A percentile compares a stretch with the other conserved stretches of the same genome.
phyloP scores from a whole-genome alignment of 257 asterid genomes.

The Rehmannia glutinosa region DNA sequence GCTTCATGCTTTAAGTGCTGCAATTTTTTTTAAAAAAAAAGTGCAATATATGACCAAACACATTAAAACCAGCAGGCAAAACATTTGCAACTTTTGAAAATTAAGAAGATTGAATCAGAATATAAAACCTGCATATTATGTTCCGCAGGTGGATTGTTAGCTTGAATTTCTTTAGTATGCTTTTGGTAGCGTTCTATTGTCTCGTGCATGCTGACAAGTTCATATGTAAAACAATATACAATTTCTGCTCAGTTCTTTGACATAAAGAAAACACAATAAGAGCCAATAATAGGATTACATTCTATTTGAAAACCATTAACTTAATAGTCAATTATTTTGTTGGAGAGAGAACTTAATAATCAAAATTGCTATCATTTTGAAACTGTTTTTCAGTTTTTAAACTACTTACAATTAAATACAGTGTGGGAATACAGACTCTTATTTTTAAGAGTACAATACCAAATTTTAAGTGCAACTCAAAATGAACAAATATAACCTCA shows the following conservation, averaged over 20 bases:
- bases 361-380: too few relatives aligned
- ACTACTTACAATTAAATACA: too few relatives aligned
- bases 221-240: background rate
- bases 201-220: conserved; percentile 56
- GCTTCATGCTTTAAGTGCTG: conserved; percentile 70
- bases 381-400: too few relatives aligned
- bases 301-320: too few relatives aligned
- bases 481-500: too few relatives aligned
- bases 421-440: too few relatives aligned
- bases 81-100: background rate
- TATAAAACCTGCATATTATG: conserved; percentile 53
- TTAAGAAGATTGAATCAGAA: background rate
- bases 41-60: too few relatives aligned
- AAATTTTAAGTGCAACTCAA: too few relatives aligned
- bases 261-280: background rate
- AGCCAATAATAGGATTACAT: background rate
- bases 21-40: background rate
- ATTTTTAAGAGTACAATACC: too few relatives aligned
- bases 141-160: conserved; percentile 42
- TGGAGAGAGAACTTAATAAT: too few relatives aligned
- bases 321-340: too few relatives aligned
- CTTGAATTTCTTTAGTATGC: conserved; percentile 52
- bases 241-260: background rate
- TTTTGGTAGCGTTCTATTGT: conserved; percentile 65
- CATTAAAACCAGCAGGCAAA: too few relatives aligned